Base-by-base conservation (phyloP, 2,329 filamentous ascomycete species). In the Boeremia lycopersici region DNA sequence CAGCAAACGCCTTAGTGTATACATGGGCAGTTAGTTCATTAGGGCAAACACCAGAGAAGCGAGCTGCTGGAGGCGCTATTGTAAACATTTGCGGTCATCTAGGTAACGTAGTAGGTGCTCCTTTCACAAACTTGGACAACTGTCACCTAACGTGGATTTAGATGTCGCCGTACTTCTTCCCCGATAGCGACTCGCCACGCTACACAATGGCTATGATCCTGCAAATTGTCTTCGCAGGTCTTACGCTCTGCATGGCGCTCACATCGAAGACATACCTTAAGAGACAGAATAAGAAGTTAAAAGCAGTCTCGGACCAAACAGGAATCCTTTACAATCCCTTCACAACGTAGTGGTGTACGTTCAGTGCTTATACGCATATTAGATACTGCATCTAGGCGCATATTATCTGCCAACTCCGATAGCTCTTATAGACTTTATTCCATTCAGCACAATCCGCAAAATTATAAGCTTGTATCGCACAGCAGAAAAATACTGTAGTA, bases 161-260 rank as follows among this genome's bases (percentile, higher is more conserved):
- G 45, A 74, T 71, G 53, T 72, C 67, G 1, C 76, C 76, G 2
- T 78, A 76, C 44, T 78, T 77, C 52, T 77, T 77, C 19, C 58
- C 60, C 1, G 53, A 61, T 29, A 49, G 38, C 9, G 46, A 63
- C 42, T 7, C 29, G 11, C 60, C 58, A 11, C 42, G 58, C 26
- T 63, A 61, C 31, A 57, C 39, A 0, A 63, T 59, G 49, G 60
- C 58, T 0, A 63, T 63, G 58, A 56, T 60, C 19, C 17, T 62
- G 25, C 53, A 57, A 48, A 58, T 62, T 36, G 60, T 57, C 6
- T 62, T 62, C 39, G 53, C 53, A 4, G 46, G 44, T 5, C 28
- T 61, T 45, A 56, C 56, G 8, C 52, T 56, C 13, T 49, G 44
- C 11, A 54, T 43, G 29, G 52, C 59, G 19, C 54, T 59, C 23